These are phyloP conservation scores for Bromus sterilis DNA, from an alignment of 176 grass and related monocot species.

Conservation along the genomic window DNA sequence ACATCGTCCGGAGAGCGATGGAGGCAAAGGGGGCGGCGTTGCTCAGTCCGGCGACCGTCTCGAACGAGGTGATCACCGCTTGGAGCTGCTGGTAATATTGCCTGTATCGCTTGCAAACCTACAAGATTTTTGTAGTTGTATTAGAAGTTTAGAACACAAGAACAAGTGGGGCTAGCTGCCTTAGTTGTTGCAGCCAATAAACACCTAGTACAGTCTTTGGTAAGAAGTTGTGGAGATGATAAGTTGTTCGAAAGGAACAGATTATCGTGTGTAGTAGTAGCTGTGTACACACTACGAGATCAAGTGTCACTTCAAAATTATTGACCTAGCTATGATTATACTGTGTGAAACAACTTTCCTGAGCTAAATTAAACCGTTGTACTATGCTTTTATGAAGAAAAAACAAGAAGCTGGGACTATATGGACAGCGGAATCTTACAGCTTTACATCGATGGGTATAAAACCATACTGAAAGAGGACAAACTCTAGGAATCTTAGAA, in stretches of 20 bases:
- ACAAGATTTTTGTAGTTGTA: neutral
- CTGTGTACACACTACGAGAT: neutral
- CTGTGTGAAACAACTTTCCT: neutral
- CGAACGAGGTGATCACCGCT: constrained; percentile 68
- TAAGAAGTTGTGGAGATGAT: neutral
- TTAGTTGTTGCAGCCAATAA: neutral
- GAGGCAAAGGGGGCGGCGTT: constrained; percentile 66
- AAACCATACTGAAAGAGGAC: constrained; percentile 29
- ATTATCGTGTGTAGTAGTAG: neutral
- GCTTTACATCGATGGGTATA: constrained; percentile 11
- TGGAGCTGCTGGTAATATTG: constrained; percentile 84
- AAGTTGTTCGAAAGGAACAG: neutral
- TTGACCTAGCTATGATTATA: constrained; percentile 11
- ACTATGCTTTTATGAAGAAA: neutral
- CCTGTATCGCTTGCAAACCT: constrained; percentile 83
- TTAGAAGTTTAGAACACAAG: neutral
- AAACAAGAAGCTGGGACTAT: neutral
- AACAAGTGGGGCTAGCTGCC: neutral
- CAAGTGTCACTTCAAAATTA: constrained; percentile 22
- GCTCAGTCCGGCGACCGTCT: constrained; percentile 64
- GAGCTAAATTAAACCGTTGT: neutral
- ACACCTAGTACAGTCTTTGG: neutral
- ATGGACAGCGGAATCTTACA: constrained; percentile 28
- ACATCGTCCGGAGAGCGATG: constrained; percentile 61
- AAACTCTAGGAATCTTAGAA: constrained; percentile 33